phyloP scores from a whole-genome alignment of 75 land plant species.

The Sequoia sempervirens region DNA sequence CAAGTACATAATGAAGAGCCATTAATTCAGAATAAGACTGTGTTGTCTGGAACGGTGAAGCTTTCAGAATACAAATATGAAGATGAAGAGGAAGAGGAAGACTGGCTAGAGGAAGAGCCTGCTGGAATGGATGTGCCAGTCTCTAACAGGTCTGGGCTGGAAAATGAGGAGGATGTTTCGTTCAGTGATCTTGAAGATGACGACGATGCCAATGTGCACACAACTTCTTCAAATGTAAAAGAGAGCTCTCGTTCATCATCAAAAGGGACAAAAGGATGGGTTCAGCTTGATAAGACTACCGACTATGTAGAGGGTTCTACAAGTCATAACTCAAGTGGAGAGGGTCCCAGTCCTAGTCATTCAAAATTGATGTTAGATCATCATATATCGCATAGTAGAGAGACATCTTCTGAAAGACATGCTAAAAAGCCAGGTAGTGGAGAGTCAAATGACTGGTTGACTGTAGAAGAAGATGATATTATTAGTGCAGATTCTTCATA shows the following conservation, averaged over 20 bases:
- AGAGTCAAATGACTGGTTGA: slow-evolving; percentile 9
- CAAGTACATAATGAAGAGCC: slow-evolving; percentile 1
- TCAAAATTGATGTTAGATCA: background rate
- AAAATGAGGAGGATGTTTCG: slow-evolving; percentile 84
- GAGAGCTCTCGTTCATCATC: slow-evolving; percentile 7
- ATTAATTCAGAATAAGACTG: slow-evolving; percentile 4
- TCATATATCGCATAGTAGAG: background rate
- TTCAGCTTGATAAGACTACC: slow-evolving; percentile 1
- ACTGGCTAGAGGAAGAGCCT: slow-evolving; percentile 60
- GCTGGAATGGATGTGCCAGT: slow-evolving; percentile 15
- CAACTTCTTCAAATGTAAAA: background rate
- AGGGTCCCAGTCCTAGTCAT: background rate
- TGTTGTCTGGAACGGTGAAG: slow-evolving; percentile 9
- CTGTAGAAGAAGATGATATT: slow-evolving; percentile 6
- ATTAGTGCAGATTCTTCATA: slow-evolving; percentile 9
- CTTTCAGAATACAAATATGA: slow-evolving; percentile 13
- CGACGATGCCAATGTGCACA: slow-evolving; percentile 23
- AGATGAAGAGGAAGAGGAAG: slow-evolving; percentile 62
- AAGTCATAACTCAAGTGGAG: background rate
- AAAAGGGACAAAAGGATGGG: background rate
- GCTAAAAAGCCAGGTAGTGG: background rate
- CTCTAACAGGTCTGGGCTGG: slow-evolving; percentile 22
- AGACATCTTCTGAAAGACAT: slow-evolving; percentile 1
- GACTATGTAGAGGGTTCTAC: slow-evolving; percentile 1
- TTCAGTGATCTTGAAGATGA: slow-evolving; percentile 98